Evolutionary conservation across 257 asterid genomes (phyloP).

Genomic region (Apocynum venetum): DNA sequence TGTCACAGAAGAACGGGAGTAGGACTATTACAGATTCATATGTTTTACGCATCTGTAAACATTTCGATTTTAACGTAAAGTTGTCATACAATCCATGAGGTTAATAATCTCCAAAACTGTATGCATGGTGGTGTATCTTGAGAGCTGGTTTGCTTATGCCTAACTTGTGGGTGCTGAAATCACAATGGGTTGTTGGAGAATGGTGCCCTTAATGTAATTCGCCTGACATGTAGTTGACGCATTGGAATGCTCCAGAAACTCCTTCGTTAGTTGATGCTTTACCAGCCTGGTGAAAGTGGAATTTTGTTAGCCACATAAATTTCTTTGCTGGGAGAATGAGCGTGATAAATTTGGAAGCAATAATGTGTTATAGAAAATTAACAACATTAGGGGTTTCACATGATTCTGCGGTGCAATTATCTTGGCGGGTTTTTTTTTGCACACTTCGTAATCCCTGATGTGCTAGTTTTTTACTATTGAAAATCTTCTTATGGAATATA

Average conservation of each 20-base stretch:
- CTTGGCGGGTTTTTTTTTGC: not conserved
- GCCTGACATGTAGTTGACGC: not conserved
- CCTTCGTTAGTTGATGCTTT: not conserved
- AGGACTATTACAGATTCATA: not conserved
- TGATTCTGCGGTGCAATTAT: not conserved
- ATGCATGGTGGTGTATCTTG: not conserved
- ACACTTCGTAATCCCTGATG: not conserved
- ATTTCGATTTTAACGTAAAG: not conserved
- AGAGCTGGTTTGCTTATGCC: not conserved
- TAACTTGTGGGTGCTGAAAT: not conserved
- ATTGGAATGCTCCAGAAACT: not conserved
- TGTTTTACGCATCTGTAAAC: not conserved
- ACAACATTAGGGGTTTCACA: not conserved
- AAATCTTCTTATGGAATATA: constrained; percentile 35
- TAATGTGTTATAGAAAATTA: not conserved
- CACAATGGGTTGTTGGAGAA: not conserved
- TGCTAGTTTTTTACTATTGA: not conserved
- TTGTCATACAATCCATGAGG: not conserved
- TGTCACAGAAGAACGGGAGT: not conserved
- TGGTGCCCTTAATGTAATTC: not conserved
- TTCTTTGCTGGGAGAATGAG: not conserved
- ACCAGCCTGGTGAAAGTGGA: not conserved
- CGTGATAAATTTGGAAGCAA: not conserved
- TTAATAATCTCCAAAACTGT: not conserved
- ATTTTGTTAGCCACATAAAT: not conserved